Conservation (phyloP, 495 filamentous ascomycete species). For the Zalerion maritima region DNA sequence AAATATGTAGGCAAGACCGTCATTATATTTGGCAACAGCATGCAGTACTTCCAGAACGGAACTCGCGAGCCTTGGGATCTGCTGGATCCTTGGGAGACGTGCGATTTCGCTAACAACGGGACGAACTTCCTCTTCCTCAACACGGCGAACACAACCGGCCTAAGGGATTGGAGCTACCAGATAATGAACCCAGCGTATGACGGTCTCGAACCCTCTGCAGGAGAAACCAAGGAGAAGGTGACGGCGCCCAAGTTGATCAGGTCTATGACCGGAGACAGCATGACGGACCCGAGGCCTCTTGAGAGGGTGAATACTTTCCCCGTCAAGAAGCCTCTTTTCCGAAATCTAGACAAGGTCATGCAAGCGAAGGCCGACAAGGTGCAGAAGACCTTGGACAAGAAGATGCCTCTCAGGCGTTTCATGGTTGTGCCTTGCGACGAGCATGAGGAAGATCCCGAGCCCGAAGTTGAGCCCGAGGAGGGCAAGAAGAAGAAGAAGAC, state of each 20-base stretch:
- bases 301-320: no score
- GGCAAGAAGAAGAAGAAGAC: neutral
- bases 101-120: conserved; percentile 5
- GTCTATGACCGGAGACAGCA: neutral
- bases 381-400: conserved; percentile 8
- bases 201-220: conserved; percentile 1
- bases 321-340: conserved; percentile 6
- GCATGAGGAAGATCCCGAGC: neutral
- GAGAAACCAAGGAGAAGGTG: conserved; percentile 3
- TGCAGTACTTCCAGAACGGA: conserved; percentile 14
- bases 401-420: conserved; percentile 10
- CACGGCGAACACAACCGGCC: conserved; percentile 8
- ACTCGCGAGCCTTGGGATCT: conserved; percentile 11
- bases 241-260: conserved; percentile 2
- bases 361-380: conserved; percentile 5
- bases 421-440: conserved; percentile 6
- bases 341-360: conserved; percentile 4
- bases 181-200: conserved; percentile 4
- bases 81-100: conserved; percentile 8
- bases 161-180: conserved; percentile 8
- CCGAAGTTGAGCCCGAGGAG: conserved; percentile 1
- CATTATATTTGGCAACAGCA: conserved; percentile 14
- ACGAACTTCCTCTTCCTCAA: conserved; percentile 11
- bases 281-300: neutral
- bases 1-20: conserved; percentile 13